Percentiles rank a stretch among this genome's conserved stretches.
Evolutionary conservation across 2,329 filamentous ascomycete genomes (phyloP).

Genomic region (Knufia petricola): DNA sequence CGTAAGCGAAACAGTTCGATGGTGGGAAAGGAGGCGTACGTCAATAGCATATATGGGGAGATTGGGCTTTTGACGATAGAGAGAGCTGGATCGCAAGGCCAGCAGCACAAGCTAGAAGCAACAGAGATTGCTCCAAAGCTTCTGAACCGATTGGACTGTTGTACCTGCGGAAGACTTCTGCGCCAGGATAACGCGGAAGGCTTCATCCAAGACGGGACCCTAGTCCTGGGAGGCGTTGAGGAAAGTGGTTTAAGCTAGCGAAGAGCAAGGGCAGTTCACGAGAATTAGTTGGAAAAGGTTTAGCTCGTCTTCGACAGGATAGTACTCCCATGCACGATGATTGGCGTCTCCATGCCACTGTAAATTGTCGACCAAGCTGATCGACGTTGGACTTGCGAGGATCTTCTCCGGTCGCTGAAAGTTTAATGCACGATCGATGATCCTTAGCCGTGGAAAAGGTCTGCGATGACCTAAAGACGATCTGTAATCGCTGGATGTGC

Average conservation of each 20-base stretch:
- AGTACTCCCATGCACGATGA: not conserved
- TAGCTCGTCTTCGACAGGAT: not conserved
- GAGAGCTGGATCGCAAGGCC: not conserved
- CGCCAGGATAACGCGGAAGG: slow-evolving; percentile 1
- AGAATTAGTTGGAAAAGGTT: not conserved
- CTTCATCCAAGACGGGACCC: not conserved
- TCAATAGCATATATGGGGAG: slow-evolving; percentile 8
- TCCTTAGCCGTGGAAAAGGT: not conserved
- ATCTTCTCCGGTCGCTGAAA: slow-evolving; percentile 1
- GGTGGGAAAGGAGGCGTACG: slow-evolving; percentile 8
- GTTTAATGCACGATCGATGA: not conserved
- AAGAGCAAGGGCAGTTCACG: not conserved
- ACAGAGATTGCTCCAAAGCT: slow-evolving; percentile 2
- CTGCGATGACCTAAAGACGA: not conserved
- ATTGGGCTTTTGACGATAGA: not conserved
- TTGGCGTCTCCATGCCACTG: not conserved
- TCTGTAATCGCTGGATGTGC: too few relatives aligned
- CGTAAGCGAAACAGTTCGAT: not conserved
- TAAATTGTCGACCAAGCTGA: not conserved
- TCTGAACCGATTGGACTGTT: not conserved
- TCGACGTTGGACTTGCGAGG: not conserved
- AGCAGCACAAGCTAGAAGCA: not conserved
- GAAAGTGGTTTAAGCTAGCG: not conserved
- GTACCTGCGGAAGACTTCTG: not conserved
- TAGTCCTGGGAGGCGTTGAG: not conserved